Evolutionary conservation across 306 rosid species (phyloP).

Genomic region (Vachellia pachyceras): DNA sequence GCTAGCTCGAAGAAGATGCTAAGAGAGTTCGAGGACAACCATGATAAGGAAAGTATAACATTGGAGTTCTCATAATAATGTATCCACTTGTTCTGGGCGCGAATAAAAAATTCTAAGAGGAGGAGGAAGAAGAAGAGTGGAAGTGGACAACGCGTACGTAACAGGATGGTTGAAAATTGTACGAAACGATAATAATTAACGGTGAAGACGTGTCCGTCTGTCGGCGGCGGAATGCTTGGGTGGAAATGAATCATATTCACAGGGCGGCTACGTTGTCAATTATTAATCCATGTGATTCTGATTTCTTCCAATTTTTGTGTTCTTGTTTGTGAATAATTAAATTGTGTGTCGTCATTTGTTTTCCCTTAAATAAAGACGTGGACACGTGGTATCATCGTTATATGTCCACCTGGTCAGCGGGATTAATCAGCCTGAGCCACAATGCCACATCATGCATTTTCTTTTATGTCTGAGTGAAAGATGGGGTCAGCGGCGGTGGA

Average conservation of each 20-base stretch:
- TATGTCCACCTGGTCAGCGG: neutral
- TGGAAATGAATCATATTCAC: neutral
- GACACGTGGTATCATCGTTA: neutral
- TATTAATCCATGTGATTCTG: too few relatives aligned
- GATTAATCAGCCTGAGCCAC: neutral
- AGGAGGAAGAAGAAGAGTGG: neutral
- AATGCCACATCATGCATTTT: too few relatives aligned
- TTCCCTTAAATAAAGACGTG: neutral
- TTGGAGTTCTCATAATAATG: neutral
- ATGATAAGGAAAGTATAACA: neutral
- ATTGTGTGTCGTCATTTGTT: neutral
- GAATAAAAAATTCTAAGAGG: neutral
- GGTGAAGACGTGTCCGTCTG: neutral
- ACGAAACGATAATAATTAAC: neutral
- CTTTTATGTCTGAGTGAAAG: neutral
- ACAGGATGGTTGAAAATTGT: neutral
- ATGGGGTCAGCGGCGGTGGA: neutral
- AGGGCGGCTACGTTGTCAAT: neutral
- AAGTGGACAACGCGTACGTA: neutral
- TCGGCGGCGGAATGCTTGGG: neutral
- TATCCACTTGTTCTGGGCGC: neutral
- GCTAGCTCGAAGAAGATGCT: slow-evolving; percentile 27
- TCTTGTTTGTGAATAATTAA: too few relatives aligned
- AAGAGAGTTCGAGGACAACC: slow-evolving; percentile 11
- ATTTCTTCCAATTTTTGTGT: too few relatives aligned